Conservation (phyloP, 2,329 filamentous ascomycete species). For the Colletotrichum nymphaeae region DNA sequence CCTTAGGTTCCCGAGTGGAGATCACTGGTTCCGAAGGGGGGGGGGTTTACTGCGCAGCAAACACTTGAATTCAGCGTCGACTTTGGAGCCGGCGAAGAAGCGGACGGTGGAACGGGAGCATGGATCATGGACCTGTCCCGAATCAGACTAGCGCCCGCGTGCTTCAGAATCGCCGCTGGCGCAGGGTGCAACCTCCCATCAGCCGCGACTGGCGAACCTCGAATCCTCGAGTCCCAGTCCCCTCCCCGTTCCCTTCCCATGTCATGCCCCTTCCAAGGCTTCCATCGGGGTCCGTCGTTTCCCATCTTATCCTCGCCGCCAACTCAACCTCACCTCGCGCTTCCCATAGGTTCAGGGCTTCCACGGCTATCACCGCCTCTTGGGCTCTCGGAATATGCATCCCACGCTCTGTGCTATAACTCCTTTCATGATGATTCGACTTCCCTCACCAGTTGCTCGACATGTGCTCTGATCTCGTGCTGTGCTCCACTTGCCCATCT, state of each 20-base stretch:
- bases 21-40: neutral
- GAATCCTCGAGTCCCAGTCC: neutral
- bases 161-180: constrained; percentile 8
- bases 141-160: constrained; percentile 19
- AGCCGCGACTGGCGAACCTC: constrained; percentile 28
- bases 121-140: constrained; percentile 23
- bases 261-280: no score
- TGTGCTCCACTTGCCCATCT: constrained; percentile 29
- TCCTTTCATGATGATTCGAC: constrained; percentile 7
- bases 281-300: neutral
- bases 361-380: neutral
- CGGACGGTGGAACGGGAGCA: constrained; percentile 14
- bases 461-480: constrained; percentile 22
- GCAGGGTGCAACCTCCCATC: constrained; percentile 15
- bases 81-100: neutral
- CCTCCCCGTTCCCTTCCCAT: neutral
- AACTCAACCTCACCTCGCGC: neutral
- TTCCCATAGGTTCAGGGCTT: neutral
- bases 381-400: neutral
- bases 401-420: neutral
- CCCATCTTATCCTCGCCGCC: neutral
- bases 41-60: neutral
- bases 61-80: neutral
- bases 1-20: constrained; percentile 4
- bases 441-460: constrained; percentile 2